Evolutionary conservation across 2,329 filamentous ascomycete genomes (phyloP).

Genomic region (Exutisphaerella laricina): DNA sequence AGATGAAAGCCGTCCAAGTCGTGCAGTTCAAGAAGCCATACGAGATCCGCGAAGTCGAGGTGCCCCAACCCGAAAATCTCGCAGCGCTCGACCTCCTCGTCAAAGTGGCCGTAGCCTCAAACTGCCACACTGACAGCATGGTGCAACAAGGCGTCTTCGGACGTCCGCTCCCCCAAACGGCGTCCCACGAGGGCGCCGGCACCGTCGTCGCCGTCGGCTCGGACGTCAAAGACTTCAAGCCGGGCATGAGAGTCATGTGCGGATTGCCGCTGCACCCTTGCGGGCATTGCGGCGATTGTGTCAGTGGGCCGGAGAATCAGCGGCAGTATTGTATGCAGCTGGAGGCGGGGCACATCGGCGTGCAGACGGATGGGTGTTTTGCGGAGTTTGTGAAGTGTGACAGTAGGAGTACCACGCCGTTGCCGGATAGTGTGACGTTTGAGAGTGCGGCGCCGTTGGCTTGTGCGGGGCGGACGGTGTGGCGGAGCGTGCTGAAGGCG

Average conservation of each 20-base stretch:
- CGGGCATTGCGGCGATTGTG: conserved; percentile 50
- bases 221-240: conserved; percentile 39
- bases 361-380: conserved; percentile 50
- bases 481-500: conserved; percentile 42
- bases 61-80: conserved; percentile 32
- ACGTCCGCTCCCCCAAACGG: conserved; percentile 47
- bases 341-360: conserved; percentile 46
- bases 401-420: conserved; percentile 39
- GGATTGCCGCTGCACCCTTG: conserved; percentile 51
- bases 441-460: conserved; percentile 52
- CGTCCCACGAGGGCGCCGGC: conserved; percentile 54
- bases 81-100: conserved; percentile 53
- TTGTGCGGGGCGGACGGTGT: conserved; percentile 51
- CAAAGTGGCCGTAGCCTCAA: conserved; percentile 54
- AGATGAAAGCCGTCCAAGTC: conserved; percentile 46
- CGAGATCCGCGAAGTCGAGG: conserved; percentile 45
- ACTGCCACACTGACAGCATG: conserved; percentile 60
- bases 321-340: conserved; percentile 49
- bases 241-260: conserved; percentile 53
- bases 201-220: conserved; percentile 48
- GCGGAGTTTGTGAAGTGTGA: conserved; percentile 54
- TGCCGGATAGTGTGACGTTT: conserved; percentile 48
- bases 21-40: conserved; percentile 53
- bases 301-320: conserved; percentile 43
- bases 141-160: conserved; percentile 47